These are phyloP conservation scores for Boletales sp. DNA, from an alignment of 768 basidiomycete species.

Conservation along the genomic window DNA sequence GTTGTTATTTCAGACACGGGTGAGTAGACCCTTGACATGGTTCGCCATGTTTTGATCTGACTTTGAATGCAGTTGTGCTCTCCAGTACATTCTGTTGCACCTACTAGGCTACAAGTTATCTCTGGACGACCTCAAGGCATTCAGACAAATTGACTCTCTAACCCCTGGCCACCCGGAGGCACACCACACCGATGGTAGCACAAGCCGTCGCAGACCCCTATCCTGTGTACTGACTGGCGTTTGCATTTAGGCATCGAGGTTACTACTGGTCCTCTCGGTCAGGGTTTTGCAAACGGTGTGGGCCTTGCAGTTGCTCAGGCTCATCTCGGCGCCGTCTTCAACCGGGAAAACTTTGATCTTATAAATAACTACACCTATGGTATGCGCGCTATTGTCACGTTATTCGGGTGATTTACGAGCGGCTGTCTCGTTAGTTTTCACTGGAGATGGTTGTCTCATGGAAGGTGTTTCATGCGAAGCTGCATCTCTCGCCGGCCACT, in stretches of 20 bases:
- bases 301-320: constrained; percentile 92
- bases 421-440: constrained; percentile 56
- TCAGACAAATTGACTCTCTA: constrained; percentile 86
- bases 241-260: constrained; percentile 65
- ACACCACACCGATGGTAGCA: constrained; percentile 59
- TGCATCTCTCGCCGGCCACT: constrained; percentile 88
- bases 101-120: constrained; percentile 89
- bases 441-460: constrained; percentile 95
- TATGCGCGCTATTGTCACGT: constrained; percentile 27
- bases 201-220: neutral
- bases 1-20: constrained; percentile 56
- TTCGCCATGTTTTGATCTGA: constrained; percentile 1
- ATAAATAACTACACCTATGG: constrained; percentile 90
- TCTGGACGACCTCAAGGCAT: constrained; percentile 87
- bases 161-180: constrained; percentile 94
- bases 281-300: constrained; percentile 91
- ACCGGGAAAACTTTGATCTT: constrained; percentile 78
- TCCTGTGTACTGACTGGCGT: constrained; percentile 5
- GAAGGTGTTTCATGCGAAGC: constrained; percentile 95
- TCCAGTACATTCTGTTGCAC: constrained; percentile 91
- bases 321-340: constrained; percentile 86
- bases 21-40: constrained; percentile 34
- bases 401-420: constrained; percentile 2
- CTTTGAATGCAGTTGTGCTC: constrained; percentile 63
- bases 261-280: constrained; percentile 94